These are phyloP conservation scores for Yarrowia sp. DNA, from an alignment of 805 yeast genomes.

Conservation along the genomic window DNA sequence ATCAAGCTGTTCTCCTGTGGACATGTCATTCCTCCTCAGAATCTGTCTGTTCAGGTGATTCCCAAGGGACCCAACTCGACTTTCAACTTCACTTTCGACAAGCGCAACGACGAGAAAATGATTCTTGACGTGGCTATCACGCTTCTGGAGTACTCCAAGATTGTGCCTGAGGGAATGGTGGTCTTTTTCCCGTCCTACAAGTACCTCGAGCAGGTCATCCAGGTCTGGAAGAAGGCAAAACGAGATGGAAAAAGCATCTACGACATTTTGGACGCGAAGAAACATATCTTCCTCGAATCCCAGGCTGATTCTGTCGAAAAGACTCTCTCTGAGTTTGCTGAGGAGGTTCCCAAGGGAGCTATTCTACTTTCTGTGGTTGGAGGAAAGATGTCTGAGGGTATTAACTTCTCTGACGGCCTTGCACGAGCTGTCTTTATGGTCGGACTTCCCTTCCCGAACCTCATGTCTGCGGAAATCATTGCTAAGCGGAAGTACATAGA, in stretches of 20 bases:
- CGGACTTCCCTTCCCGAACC: conserved; percentile 88
- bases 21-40: conserved; percentile 74
- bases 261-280: conserved; percentile 39
- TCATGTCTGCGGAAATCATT: conserved; percentile 73
- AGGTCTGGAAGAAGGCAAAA: conserved; percentile 50
- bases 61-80: conserved; percentile 36
- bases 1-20: conserved; percentile 68
- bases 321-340: conserved; percentile 52
- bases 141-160: conserved; percentile 44
- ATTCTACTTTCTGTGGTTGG: conserved; percentile 82
- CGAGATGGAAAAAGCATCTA: conserved; percentile 29
- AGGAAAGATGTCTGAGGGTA: conserved; percentile 90
- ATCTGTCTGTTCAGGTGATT: conserved; percentile 61
- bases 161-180: conserved; percentile 73
- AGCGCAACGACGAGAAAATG: conserved; percentile 50
- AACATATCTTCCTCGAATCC: conserved; percentile 54
- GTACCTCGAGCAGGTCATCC: conserved; percentile 54
- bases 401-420: conserved; percentile 81
- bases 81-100: conserved; percentile 67
- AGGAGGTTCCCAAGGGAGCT: conserved; percentile 50
- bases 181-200: conserved; percentile 82
- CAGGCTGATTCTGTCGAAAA: conserved; percentile 45
- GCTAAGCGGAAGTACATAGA: conserved; percentile 70
- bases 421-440: conserved; percentile 84
- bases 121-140: conserved; percentile 52